These are phyloP conservation scores for Schizonepeta tenuifolia DNA, from an alignment of 257 asterid species.

Conservation along the genomic window DNA sequence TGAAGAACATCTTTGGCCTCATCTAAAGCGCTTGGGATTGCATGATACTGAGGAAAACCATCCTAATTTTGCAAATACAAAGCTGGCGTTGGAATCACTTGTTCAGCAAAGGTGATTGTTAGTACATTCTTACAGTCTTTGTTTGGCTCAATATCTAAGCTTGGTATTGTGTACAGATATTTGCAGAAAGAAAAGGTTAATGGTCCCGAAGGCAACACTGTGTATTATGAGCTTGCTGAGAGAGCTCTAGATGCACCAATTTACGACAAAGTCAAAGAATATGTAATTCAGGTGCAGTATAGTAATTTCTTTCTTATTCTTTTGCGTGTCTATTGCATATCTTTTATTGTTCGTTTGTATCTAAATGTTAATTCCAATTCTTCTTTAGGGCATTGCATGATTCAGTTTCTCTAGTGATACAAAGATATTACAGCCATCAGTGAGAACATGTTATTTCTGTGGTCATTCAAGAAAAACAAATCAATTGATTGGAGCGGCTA, in stretches of 20 bases:
- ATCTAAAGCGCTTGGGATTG: slow-evolving; percentile 83
- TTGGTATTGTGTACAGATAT: slow-evolving; percentile 52
- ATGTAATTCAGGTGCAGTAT: slow-evolving; percentile 58
- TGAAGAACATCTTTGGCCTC: slow-evolving; percentile 88
- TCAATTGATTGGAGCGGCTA: not conserved
- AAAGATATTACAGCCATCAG: not conserved
- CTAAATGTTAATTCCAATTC: not conserved
- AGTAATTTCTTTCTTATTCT: not conserved
- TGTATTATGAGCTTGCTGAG: slow-evolving; percentile 91
- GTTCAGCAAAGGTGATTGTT: slow-evolving; percentile 83
- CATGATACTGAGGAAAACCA: slow-evolving; percentile 72
- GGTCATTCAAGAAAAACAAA: not conserved
- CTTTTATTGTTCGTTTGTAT: not conserved
- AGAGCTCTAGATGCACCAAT: slow-evolving; percentile 72
- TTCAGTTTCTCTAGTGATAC: not conserved
- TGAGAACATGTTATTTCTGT: not conserved
- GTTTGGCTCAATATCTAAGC: slow-evolving; percentile 24
- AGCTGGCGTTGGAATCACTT: slow-evolving; percentile 68
- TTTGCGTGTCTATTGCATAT: not conserved
- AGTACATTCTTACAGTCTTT: slow-evolving; percentile 10
- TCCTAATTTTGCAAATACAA: slow-evolving; percentile 63
- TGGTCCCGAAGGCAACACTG: slow-evolving; percentile 76
- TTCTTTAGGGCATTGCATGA: slow-evolving; percentile 1
- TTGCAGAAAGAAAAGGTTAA: slow-evolving; percentile 82
- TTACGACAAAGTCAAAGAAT: slow-evolving; percentile 59